phyloP scores from a whole-genome alignment of 2,329 filamentous ascomycete species.

The Fusarium solani-melongenae region DNA sequence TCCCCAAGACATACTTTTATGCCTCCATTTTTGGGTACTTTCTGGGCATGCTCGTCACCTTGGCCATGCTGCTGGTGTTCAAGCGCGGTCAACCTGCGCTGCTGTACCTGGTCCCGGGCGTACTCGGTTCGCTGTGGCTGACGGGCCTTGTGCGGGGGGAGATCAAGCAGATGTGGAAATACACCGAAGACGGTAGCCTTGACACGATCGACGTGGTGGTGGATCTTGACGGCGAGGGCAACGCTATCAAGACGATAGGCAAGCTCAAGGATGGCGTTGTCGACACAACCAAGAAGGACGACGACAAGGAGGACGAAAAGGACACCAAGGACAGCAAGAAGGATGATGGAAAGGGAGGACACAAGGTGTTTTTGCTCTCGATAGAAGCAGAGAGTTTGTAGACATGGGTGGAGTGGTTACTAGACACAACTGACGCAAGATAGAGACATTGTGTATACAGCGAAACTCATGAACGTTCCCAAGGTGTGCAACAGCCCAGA shows the following conservation, averaged over 20 bases:
- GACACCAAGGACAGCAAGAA: slow-evolving; percentile 20
- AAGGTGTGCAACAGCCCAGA: neutral
- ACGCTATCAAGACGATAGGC: slow-evolving; percentile 54
- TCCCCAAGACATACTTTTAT: slow-evolving; percentile 88
- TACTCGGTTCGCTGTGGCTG: slow-evolving; percentile 79
- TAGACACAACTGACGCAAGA: neutral
- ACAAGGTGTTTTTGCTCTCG: slow-evolving; percentile 49
- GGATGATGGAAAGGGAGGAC: slow-evolving; percentile 38
- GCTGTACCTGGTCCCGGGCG: slow-evolving; percentile 90
- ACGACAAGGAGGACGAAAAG: slow-evolving; percentile 42
- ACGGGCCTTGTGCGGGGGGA: slow-evolving; percentile 80
- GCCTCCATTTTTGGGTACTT: slow-evolving; percentile 82
- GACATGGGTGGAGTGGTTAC: neutral
- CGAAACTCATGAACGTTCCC: neutral
- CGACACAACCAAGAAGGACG: slow-evolving; percentile 47
- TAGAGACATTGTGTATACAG: neutral
- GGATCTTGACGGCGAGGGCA: slow-evolving; percentile 62
- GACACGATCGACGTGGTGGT: slow-evolving; percentile 67
- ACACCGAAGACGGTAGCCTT: slow-evolving; percentile 76
- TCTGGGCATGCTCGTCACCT: slow-evolving; percentile 79
- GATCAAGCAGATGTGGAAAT: slow-evolving; percentile 79
- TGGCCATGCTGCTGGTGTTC: slow-evolving; percentile 81
- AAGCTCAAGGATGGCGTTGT: slow-evolving; percentile 52
- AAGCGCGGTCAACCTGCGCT: slow-evolving; percentile 89
- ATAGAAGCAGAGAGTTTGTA: slow-evolving; percentile 42